phyloP scores from a whole-genome alignment of 768 basidiomycete species.

The Mycena olivaceomarginata region DNA sequence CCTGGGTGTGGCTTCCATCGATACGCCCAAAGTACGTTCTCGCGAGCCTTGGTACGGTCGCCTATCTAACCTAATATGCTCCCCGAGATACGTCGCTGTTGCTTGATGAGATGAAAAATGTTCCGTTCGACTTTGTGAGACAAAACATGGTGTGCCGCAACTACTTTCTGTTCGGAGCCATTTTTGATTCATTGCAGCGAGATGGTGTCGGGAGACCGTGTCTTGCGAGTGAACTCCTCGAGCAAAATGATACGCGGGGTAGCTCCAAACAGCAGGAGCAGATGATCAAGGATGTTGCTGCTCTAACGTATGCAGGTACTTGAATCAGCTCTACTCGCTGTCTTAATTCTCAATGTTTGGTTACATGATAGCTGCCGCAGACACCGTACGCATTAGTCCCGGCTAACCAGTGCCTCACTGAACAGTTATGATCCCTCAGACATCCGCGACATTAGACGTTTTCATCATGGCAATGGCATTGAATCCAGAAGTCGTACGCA shows the following conservation, averaged over 20 bases:
- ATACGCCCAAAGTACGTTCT: neutral
- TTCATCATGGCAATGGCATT: conserved; percentile 51
- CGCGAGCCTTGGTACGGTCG: neutral
- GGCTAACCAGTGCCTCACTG: neutral
- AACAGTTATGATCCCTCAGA: conserved; percentile 34
- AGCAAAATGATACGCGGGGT: neutral
- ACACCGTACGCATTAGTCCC: conserved; percentile 1
- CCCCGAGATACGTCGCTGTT: neutral
- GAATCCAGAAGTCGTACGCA: conserved; percentile 49
- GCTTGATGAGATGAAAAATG: neutral
- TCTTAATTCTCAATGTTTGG: neutral
- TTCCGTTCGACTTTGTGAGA: neutral
- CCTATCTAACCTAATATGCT: neutral
- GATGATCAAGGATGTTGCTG: neutral
- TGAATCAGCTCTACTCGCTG: neutral
- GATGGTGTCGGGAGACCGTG: neutral
- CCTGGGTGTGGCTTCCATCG: neutral
- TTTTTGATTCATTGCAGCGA: neutral
- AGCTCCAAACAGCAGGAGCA: neutral
- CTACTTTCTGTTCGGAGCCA: neutral
- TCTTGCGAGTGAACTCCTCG: conserved; percentile 1
- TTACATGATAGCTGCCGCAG: neutral
- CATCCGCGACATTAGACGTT: conserved; percentile 41
- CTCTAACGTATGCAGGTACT: neutral
- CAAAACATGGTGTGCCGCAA: neutral